A percentile compares a stretch with the other conserved stretches of the same genome.
Evolutionary conservation across 371 early-diverging fungal genomes (phyloP).

Genomic region (Parasitella parasitica): DNA sequence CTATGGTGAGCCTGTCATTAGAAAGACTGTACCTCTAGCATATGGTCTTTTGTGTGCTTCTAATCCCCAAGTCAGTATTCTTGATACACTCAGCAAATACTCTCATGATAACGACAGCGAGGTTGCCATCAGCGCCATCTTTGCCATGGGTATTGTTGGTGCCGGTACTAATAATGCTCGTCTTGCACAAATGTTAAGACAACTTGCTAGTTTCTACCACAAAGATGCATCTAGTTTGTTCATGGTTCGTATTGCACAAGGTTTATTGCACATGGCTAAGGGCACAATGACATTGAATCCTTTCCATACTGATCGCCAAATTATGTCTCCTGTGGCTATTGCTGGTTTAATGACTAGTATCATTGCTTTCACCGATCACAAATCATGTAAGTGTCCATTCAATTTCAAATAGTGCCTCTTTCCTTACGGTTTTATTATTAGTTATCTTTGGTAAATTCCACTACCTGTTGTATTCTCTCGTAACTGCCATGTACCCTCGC

Average conservation of each 20-base stretch:
- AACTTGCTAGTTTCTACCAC: conserved; percentile 95
- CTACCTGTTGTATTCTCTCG: conserved; percentile 92
- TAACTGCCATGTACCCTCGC: conserved; percentile 95
- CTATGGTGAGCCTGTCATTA: conserved; percentile 94
- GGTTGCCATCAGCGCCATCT: conserved; percentile 94
- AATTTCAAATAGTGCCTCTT: no score
- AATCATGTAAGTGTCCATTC: conserved; percentile 75
- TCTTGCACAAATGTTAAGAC: conserved; percentile 95
- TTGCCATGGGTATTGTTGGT: conserved; percentile 98
- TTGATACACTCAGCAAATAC: conserved; percentile 96
- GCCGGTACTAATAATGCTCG: conserved; percentile 99
- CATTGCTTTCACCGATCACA: conserved; percentile 89
- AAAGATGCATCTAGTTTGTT: conserved; percentile 94
- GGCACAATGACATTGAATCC: conserved; percentile 97
- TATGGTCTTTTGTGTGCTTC: conserved; percentile 95
- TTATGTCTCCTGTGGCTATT: conserved; percentile 91
- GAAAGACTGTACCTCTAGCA: conserved; percentile 93
- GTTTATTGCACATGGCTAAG: conserved; percentile 97
- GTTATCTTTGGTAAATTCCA: conserved; percentile 87
- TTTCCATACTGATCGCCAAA: conserved; percentile 86
- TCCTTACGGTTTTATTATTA: conserved; percentile 26
- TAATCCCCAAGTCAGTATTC: conserved; percentile 87
- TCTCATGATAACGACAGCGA: conserved; percentile 96
- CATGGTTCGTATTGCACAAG: conserved; percentile 96
- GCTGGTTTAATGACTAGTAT: conserved; percentile 86